Evolutionary conservation across 352 stramenopile genomes (phyloP), one percentile per base, ranked within the genome.

Genomic region (Plasmopara viticola): DNA sequence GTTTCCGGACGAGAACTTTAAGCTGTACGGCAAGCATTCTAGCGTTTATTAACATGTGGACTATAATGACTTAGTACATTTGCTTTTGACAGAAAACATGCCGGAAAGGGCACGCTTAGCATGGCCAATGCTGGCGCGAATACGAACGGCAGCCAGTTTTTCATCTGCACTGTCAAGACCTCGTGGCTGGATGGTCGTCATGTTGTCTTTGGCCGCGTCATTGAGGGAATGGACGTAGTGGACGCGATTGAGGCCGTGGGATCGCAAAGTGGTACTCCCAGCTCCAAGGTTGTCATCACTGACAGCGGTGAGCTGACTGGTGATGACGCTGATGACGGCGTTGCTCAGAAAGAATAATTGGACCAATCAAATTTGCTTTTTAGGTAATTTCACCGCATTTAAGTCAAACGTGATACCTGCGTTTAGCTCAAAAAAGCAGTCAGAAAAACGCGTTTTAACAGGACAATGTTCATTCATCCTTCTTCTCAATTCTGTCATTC

Each of bases 131-230:
- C 79, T 33, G 84, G 84, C 15, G 62, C 71, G 37, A 91, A 92
- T 70, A 91, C 86, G 33, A 99, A 99, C 75, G 93, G 94, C 44
- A 97, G 85, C 52, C 94, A 99, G 76, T 99, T 99, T 67, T 98
- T 98, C 73, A 98, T 99, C 56, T 93, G 78, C 66, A 96, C 86
- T 15, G 87, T 93, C 57, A 90, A 95, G 72, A 96, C 87, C 6
- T 86, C 83, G 63, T 96, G 86, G 86, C 70, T 96, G 57, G 87
- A 96, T 48, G 87, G 78, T 15, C 74, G 73, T 41, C 82, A 92
- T 64, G 82, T 92, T 34, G 82, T 92, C 18, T 92, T 99, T 62
- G 97, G 97, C 48, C 95, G 96, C 53, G 93, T 98, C 9, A 58
- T 97, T n/a, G 73, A 95, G 51, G 96, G 95, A 34, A 80, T 98